Evolutionary conservation across 176 grass and related monocot genomes (phyloP).

Genomic region (Saccharum officinarum): DNA sequence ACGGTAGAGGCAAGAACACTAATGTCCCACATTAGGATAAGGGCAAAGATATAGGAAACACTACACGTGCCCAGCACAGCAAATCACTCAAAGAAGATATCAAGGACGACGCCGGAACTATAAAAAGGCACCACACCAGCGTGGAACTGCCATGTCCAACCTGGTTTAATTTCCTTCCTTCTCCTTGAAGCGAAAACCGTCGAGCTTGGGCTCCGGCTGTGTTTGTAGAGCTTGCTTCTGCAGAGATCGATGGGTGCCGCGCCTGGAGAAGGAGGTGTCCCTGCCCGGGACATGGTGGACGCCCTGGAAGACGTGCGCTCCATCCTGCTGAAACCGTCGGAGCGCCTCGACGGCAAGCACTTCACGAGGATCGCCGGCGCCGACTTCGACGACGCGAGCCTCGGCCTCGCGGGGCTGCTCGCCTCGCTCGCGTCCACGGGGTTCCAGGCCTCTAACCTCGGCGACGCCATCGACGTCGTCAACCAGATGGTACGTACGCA

Average conservation of each 20-base stretch:
- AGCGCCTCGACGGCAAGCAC: constrained; percentile 50
- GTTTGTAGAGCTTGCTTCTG: neutral
- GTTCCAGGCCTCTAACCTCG: constrained; percentile 85
- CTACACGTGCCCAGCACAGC: neutral
- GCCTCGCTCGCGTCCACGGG: constrained; percentile 55
- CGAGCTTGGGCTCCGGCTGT: too few relatives aligned
- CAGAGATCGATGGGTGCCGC: neutral
- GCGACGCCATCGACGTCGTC: constrained; percentile 65
- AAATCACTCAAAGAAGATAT: neutral
- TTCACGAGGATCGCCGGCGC: constrained; percentile 65
- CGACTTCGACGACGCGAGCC: constrained; percentile 63
- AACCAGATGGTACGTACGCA: constrained; percentile 64
- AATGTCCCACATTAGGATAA: neutral
- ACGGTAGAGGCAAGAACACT: too few relatives aligned
- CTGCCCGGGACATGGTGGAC: constrained; percentile 14
- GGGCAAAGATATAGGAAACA: neutral
- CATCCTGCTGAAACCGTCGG: constrained; percentile 71
- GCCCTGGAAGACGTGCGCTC: constrained; percentile 50
- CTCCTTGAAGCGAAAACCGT: neutral
- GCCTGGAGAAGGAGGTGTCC: neutral
- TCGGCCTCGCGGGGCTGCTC: constrained; percentile 55
- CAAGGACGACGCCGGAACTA: neutral
- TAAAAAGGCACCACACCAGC: neutral
- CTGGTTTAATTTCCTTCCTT: neutral
- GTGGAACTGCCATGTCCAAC: neutral